A percentile compares a stretch with the other conserved stretches of the same genome.
Conservation (phyloP, 495 filamentous ascomycete species). For the Penicillium psychrofluorescens region DNA sequence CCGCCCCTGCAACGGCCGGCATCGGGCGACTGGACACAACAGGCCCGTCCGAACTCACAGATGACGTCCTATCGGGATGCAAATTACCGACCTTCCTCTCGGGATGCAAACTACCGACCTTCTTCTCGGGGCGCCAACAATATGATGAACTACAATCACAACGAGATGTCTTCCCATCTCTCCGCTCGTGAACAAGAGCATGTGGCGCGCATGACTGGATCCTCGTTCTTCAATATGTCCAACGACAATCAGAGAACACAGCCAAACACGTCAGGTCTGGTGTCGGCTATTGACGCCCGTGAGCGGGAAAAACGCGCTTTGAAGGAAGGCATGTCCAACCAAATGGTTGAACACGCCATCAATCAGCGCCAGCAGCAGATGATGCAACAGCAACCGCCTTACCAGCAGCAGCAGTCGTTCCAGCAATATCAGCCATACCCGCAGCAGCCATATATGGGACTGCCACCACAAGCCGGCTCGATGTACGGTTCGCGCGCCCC, state of each 20-base stretch:
- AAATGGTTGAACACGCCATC: slow-evolving; percentile 75
- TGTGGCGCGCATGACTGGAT: slow-evolving; percentile 79
- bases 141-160: slow-evolving; percentile 43
- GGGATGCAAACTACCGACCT: slow-evolving; percentile 40
- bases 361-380: slow-evolving; percentile 60
- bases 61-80: slow-evolving; percentile 29
- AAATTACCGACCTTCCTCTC: slow-evolving; percentile 44
- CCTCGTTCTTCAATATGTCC: slow-evolving; percentile 69
- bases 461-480: slow-evolving; percentile 8
- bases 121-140: slow-evolving; percentile 41
- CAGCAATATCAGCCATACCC: background rate
- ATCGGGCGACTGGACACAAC: slow-evolving; percentile 51
- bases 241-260: slow-evolving; percentile 38
- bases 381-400: slow-evolving; percentile 30
- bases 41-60: slow-evolving; percentile 37
- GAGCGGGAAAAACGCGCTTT: slow-evolving; percentile 69
- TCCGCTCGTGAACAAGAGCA: slow-evolving; percentile 94
- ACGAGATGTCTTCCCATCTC: slow-evolving; percentile 57
- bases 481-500: slow-evolving; percentile 11
- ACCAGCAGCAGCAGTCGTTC: slow-evolving; percentile 7
- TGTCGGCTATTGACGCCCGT: slow-evolving; percentile 68
- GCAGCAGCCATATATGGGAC: too few species aligned
- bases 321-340: slow-evolving; percentile 60
- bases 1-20: slow-evolving; percentile 35
- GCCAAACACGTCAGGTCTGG: slow-evolving; percentile 49